These are phyloP conservation scores for Groenewaldozyma tartarivorans DNA, from an alignment of 805 yeast genomes.

Conservation along the genomic window DNA sequence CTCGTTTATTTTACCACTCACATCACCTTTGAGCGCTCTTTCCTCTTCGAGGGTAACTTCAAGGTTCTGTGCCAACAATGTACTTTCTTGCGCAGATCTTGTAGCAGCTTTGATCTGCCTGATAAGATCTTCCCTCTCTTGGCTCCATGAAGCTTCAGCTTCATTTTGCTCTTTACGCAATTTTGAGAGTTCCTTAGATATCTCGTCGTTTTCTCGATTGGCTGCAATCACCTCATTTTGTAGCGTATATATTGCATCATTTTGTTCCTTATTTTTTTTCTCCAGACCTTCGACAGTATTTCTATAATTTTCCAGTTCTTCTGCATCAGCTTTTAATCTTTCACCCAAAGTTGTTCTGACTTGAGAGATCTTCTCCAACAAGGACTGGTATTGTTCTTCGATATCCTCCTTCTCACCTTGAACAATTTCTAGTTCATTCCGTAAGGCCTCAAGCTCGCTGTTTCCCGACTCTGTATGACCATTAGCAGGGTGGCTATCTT, in stretches of 20 bases:
- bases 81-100: slow-evolving; percentile 14
- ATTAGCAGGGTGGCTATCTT: not conserved
- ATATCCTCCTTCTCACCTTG: slow-evolving; percentile 36
- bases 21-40: slow-evolving; percentile 10
- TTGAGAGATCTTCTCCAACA: slow-evolving; percentile 28
- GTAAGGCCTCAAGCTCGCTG: slow-evolving; percentile 37
- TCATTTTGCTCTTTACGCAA: slow-evolving; percentile 16
- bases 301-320: slow-evolving; percentile 25
- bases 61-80: slow-evolving; percentile 22
- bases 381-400: slow-evolving; percentile 33
- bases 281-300: slow-evolving; percentile 25
- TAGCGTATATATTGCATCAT: slow-evolving; percentile 27
- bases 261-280: slow-evolving; percentile 28
- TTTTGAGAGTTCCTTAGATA: slow-evolving; percentile 21
- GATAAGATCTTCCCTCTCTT: slow-evolving; percentile 18
- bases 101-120: slow-evolving; percentile 17
- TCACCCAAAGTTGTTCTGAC: slow-evolving; percentile 33
- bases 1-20: slow-evolving; percentile 19
- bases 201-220: slow-evolving; percentile 21
- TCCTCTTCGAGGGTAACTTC: slow-evolving; percentile 28
- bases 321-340: slow-evolving; percentile 34
- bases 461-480: too few relatives aligned
- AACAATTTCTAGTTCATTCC: slow-evolving; percentile 45
- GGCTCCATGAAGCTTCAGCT: slow-evolving; percentile 11
- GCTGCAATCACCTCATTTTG: slow-evolving; percentile 30